Percentiles rank a stretch among this genome's conserved stretches.
Conservation (phyloP, 2,329 filamentous ascomycete species). For the Aureobasidium pullulans region DNA sequence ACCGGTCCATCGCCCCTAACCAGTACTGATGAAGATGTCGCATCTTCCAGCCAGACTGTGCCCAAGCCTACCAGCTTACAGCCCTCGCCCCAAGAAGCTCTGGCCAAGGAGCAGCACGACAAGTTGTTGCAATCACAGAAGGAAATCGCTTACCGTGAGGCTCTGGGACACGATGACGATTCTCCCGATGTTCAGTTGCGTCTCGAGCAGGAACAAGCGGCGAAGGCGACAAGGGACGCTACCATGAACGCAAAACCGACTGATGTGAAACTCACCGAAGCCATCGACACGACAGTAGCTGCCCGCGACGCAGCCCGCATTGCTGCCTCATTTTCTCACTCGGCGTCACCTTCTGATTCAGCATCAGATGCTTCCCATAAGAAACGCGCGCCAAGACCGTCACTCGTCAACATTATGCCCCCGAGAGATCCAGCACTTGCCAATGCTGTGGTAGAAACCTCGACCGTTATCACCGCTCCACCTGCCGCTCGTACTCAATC, state of each 20-base stretch:
- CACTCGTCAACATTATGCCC: conserved; percentile 3
- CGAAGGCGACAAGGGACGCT: conserved; percentile 13
- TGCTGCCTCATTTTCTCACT: background rate
- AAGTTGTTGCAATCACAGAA: conserved; percentile 43
- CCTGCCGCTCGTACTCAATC: conserved; percentile 52
- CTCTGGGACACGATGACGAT: conserved; percentile 37
- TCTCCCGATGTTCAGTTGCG: conserved; percentile 54
- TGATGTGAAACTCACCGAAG: background rate
- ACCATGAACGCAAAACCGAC: background rate
- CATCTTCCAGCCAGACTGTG: conserved; percentile 25
- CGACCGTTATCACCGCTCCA: conserved; percentile 49
- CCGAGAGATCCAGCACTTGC: background rate
- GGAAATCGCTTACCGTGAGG: conserved; percentile 36
- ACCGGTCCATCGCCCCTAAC: conserved; percentile 65
- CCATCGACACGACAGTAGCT: background rate
- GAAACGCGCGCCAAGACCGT: background rate
- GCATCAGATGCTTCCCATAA: background rate
- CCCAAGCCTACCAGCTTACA: conserved; percentile 13
- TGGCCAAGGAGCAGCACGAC: conserved; percentile 48
- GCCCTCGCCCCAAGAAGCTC: conserved; percentile 27
- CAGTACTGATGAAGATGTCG: conserved; percentile 59
- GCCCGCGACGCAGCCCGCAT: background rate
- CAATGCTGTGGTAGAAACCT: conserved; percentile 27
- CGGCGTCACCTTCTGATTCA: background rate
- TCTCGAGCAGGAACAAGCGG: conserved; percentile 19